Evolutionary conservation across 495 filamentous ascomycete species (phyloP).

Genomic region (Thermothielavioides terrestris): DNA sequence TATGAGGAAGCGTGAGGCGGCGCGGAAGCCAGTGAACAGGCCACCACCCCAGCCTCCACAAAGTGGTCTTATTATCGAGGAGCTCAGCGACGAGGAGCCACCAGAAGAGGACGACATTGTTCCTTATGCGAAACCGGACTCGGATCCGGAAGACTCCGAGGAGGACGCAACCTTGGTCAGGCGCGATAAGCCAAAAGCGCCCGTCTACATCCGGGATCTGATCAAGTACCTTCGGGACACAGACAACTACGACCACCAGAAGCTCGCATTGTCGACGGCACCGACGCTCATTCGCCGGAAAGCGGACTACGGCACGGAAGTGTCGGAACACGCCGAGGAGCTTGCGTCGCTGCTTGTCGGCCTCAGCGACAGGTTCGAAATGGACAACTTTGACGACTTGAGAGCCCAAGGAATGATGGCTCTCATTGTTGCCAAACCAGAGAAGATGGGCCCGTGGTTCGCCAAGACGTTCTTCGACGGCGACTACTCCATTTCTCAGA

Average conservation of each 20-base stretch:
- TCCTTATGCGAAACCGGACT: slow-evolving; percentile 84
- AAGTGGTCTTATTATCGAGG: slow-evolving; percentile 53
- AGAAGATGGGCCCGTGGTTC: slow-evolving; percentile 74
- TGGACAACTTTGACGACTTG: slow-evolving; percentile 66
- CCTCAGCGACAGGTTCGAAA: slow-evolving; percentile 69
- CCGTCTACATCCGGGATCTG: slow-evolving; percentile 87
- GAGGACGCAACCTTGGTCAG: slow-evolving; percentile 83
- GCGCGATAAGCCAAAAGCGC: slow-evolving; percentile 72
- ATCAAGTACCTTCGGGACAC: slow-evolving; percentile 68
- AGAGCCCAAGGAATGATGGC: slow-evolving; percentile 80
- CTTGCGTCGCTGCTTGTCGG: slow-evolving; percentile 67
- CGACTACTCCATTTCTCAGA: slow-evolving; percentile 78
- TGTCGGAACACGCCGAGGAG: slow-evolving; percentile 74
- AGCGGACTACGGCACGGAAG: slow-evolving; percentile 75
- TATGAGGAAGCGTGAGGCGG: neutral
- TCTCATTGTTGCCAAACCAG: slow-evolving; percentile 64
- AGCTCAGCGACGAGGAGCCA: slow-evolving; percentile 49
- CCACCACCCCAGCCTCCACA: slow-evolving; percentile 18
- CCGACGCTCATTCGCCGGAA: slow-evolving; percentile 80
- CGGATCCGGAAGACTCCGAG: slow-evolving; percentile 83
- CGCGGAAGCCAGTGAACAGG: slow-evolving; percentile 16
- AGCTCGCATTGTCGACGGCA: slow-evolving; percentile 67
- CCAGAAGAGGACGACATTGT: slow-evolving; percentile 65
- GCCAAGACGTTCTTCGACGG: slow-evolving; percentile 80
- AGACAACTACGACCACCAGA: slow-evolving; percentile 76